Conservation (phyloP, 176 grass and related monocot genomes). For the Cocos nucifera region DNA sequence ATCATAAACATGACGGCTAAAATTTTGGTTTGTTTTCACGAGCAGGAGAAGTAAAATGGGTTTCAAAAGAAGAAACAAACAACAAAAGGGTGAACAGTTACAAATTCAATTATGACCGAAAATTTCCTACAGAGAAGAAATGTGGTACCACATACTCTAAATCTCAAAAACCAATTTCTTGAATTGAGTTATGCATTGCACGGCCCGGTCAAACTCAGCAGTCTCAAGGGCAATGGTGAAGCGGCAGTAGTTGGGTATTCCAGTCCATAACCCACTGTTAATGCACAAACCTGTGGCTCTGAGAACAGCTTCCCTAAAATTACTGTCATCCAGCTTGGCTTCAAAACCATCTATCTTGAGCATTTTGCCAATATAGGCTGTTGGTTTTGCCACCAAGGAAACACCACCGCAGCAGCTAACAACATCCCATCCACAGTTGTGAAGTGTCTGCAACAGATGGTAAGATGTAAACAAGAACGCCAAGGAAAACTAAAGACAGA, state of each 20-base stretch:
- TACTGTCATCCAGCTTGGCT: slow-evolving; percentile 39
- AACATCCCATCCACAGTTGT: slow-evolving; percentile 63
- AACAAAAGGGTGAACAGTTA: no score
- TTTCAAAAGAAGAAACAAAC: no score
- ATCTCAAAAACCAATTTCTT: slow-evolving; percentile 48
- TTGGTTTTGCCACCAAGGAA: slow-evolving; percentile 75
- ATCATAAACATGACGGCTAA: no score
- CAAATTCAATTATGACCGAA: no score
- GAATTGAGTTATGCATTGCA: slow-evolving; percentile 47
- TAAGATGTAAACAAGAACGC: no score
- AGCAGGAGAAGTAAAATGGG: no score
- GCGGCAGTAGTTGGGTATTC: slow-evolving; percentile 52
- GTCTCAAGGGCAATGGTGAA: slow-evolving; percentile 79
- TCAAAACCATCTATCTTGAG: slow-evolving; percentile 43
- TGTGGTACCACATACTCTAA: neutral
- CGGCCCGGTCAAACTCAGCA: slow-evolving; percentile 45
- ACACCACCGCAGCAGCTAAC: slow-evolving; percentile 41
- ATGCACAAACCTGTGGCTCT: slow-evolving; percentile 71
- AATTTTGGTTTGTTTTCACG: no score
- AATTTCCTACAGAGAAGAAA: no score
- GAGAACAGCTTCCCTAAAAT: slow-evolving; percentile 69
- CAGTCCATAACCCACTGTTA: slow-evolving; percentile 80
- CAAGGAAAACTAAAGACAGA: no score
- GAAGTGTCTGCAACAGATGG: slow-evolving; percentile 41
- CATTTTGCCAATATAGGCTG: slow-evolving; percentile 45